phyloP scores from a whole-genome alignment of 331 rosid genomes.

The Pyrus hybrid region DNA sequence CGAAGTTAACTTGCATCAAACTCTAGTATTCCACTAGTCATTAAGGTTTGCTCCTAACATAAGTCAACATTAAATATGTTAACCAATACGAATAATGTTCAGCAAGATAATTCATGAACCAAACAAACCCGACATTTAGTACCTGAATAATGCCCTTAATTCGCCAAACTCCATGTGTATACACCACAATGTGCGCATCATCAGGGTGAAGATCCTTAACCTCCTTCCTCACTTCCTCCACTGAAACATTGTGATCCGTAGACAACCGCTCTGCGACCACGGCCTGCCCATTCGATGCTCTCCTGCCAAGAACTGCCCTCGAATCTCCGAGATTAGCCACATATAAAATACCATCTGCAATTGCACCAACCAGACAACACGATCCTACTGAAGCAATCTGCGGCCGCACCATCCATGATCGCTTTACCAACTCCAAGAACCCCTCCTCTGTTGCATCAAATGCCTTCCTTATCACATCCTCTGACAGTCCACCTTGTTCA shows the following conservation, averaged over 20 bases:
- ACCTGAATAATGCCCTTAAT: constrained; percentile 94
- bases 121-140: neutral
- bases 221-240: constrained; percentile 68
- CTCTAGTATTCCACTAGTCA: neutral
- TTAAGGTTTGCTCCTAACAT: neutral
- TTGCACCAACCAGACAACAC: constrained; percentile 73
- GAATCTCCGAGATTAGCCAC: constrained; percentile 82
- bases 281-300: constrained; percentile 24
- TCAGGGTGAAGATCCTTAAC: constrained; percentile 80
- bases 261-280: constrained; percentile 66
- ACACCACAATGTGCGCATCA: constrained; percentile 59
- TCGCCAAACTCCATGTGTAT: constrained; percentile 62
- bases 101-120: neutral
- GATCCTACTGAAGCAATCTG: constrained; percentile 78
- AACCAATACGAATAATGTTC: neutral
- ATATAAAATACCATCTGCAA: constrained; percentile 49
- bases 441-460: constrained; percentile 62
- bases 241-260: constrained; percentile 69
- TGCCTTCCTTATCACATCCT: constrained; percentile 65
- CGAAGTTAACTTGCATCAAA: neutral
- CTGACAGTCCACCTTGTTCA: constrained; percentile 67
- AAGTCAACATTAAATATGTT: neutral
- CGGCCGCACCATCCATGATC: constrained; percentile 44
- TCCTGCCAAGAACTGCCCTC: constrained; percentile 68
- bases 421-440: constrained; percentile 48